Percentiles rank a stretch among this genome's conserved stretches.
phyloP scores from a whole-genome alignment of 331 rosid species.

The Arachis monticola region DNA sequence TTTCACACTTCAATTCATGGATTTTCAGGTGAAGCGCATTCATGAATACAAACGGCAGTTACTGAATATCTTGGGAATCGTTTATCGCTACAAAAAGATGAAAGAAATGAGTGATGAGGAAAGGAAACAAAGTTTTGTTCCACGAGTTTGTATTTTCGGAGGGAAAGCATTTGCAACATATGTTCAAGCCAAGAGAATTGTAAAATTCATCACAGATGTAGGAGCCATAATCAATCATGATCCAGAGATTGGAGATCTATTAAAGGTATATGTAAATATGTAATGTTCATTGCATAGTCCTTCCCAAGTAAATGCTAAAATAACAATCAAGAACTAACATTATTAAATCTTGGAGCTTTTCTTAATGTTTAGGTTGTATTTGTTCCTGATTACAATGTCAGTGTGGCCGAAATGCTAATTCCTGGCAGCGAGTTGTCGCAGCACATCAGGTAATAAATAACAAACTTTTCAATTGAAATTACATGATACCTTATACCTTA shows the following conservation, averaged over 20 bases:
- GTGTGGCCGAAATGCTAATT: slow-evolving; percentile 85
- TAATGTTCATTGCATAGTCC: too few species aligned
- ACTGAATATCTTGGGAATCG: slow-evolving; percentile 86
- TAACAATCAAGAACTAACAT: too few species aligned
- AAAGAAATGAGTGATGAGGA: slow-evolving; percentile 77
- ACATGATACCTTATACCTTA: slow-evolving; percentile 15
- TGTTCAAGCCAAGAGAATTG: slow-evolving; percentile 96
- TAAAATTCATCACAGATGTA: slow-evolving; percentile 95
- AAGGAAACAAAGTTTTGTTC: slow-evolving; percentile 70
- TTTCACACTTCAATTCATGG: slow-evolving; percentile 6
- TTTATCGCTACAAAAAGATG: slow-evolving; percentile 92
- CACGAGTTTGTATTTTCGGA: slow-evolving; percentile 92
- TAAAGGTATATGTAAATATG: slow-evolving; percentile 61
- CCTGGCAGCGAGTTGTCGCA: slow-evolving; percentile 98
- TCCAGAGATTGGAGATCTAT: slow-evolving; percentile 87
- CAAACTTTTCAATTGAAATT: background rate
- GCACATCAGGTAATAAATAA: slow-evolving; percentile 69
- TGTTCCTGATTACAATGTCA: slow-evolving; percentile 95
- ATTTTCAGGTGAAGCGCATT: slow-evolving; percentile 80
- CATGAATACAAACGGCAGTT: slow-evolving; percentile 96
- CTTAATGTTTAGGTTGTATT: slow-evolving; percentile 62
- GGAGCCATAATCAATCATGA: slow-evolving; percentile 77
- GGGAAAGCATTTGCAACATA: slow-evolving; percentile 97
- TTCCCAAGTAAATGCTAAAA: too few species aligned
- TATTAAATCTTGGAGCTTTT: background rate